Conservation (phyloP, 2,329 filamentous ascomycete genomes). For the Clonostachys rhizophaga region DNA sequence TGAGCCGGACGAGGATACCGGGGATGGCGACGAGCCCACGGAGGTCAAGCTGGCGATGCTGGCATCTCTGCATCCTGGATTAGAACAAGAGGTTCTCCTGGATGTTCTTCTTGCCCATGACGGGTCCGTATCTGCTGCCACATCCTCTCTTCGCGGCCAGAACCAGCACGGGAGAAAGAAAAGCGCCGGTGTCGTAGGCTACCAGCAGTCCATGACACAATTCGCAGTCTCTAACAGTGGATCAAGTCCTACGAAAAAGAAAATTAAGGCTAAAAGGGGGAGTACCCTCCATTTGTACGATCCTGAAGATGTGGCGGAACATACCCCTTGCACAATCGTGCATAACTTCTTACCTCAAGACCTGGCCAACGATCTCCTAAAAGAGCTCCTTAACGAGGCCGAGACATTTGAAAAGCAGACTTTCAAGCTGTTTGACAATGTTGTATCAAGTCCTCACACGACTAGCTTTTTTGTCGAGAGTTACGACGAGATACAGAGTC, state of each 20-base stretch:
- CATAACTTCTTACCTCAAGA: constrained; percentile 79
- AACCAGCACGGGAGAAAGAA: constrained; percentile 5
- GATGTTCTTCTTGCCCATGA: constrained; percentile 75
- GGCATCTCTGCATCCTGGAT: constrained; percentile 65
- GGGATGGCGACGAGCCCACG: constrained; percentile 67
- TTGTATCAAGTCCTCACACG: constrained; percentile 82
- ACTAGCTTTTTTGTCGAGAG: constrained; percentile 79
- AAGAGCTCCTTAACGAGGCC: constrained; percentile 71
- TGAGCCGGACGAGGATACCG: constrained; percentile 10
- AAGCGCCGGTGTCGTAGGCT: constrained; percentile 30
- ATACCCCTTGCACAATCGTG: constrained; percentile 88
- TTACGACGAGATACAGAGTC: constrained; percentile 60
- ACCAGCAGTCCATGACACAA: constrained; percentile 59
- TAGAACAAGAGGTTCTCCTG: constrained; percentile 64
- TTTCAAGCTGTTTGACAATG: constrained; percentile 85
- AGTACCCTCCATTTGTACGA: constrained; percentile 80
- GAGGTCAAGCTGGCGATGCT: constrained; percentile 86
- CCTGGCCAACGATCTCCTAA: constrained; percentile 68
- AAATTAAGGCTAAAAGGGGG: constrained; percentile 66
- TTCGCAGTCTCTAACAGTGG: constrained; percentile 29
- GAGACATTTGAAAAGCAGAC: constrained; percentile 64
- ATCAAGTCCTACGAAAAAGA: constrained; percentile 33
- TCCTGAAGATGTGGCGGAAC: constrained; percentile 71
- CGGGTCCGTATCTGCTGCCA: constrained; percentile 67
- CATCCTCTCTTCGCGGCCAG: constrained; percentile 39